Percentiles rank a stretch among this genome's conserved stretches.
Evolutionary conservation across 306 rosid genomes (phyloP).

Genomic region (Cucurbita moschata): DNA sequence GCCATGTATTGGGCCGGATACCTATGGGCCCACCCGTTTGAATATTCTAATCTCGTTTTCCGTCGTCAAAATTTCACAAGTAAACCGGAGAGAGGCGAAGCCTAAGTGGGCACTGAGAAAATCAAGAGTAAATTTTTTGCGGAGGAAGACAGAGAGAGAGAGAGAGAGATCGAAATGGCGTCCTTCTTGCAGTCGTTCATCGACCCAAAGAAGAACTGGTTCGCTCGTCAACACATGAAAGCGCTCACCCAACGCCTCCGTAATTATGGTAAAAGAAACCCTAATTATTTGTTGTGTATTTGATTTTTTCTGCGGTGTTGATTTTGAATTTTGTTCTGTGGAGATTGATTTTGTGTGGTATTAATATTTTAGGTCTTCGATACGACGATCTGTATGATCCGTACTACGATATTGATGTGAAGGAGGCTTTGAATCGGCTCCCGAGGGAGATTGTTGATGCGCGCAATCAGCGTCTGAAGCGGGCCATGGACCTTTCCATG

Average conservation of each 20-base stretch:
- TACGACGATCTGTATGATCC: conserved; percentile 87
- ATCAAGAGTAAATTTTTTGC: background rate
- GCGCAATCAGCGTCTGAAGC: conserved; percentile 86
- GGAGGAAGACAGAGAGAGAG: background rate
- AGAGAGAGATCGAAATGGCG: conserved; percentile 29
- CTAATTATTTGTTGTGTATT: conserved; percentile 3
- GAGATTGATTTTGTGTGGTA: background rate
- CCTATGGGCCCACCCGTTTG: background rate
- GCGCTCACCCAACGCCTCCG: conserved; percentile 63
- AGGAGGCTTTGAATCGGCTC: conserved; percentile 82
- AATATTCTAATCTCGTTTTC: background rate
- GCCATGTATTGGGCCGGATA: background rate
- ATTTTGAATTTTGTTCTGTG: background rate
- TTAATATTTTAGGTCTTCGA: conserved; percentile 52
- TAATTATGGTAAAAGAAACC: conserved; percentile 44
- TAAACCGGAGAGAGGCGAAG: background rate
- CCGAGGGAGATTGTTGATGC: conserved; percentile 88
- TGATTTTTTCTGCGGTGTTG: background rate
- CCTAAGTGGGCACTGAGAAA: background rate
- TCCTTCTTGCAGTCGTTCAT: conserved; percentile 43
- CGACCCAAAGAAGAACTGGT: conserved; percentile 76
- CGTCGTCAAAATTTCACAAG: background rate
- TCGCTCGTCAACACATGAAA: conserved; percentile 82
- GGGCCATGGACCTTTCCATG: conserved; percentile 94
- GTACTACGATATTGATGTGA: conserved; percentile 64